phyloP scores from a whole-genome alignment of 2,329 filamentous ascomycete genomes.

The Neobulgaria alba region DNA sequence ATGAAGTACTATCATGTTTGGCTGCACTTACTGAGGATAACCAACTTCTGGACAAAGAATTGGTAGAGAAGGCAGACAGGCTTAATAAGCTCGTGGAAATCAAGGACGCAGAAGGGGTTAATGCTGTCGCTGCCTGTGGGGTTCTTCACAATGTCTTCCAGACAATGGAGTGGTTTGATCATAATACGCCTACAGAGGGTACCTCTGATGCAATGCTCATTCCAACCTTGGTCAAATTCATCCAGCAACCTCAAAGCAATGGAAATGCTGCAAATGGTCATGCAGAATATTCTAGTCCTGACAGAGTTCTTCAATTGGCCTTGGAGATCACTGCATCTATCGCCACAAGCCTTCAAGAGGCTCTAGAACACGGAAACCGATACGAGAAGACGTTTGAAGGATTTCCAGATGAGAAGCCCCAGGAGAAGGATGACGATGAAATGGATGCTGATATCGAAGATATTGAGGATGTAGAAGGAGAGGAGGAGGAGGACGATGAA shows the following conservation, averaged over 20 bases:
- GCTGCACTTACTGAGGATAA: slow-evolving; percentile 55
- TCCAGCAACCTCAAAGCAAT: slow-evolving; percentile 15
- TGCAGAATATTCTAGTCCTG: slow-evolving; percentile 19
- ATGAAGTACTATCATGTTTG: slow-evolving; percentile 45
- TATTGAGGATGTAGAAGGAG: slow-evolving; percentile 32
- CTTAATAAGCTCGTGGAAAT: slow-evolving; percentile 43
- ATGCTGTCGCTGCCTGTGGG: slow-evolving; percentile 49
- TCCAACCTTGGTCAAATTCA: slow-evolving; percentile 32
- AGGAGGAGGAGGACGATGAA: slow-evolving; percentile 34
- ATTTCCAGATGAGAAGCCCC: slow-evolving; percentile 23
- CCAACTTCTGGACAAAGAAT: slow-evolving; percentile 38
- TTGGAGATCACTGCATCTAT: slow-evolving; percentile 58
- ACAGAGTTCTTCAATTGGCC: slow-evolving; percentile 34
- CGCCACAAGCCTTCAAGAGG: slow-evolving; percentile 47
- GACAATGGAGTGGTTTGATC: slow-evolving; percentile 43
- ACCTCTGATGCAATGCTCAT: slow-evolving; percentile 44
- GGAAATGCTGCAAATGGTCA: slow-evolving; percentile 16
- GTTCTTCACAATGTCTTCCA: slow-evolving; percentile 55
- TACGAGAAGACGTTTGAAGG: slow-evolving; percentile 34
- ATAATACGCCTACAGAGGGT: slow-evolving; percentile 38
- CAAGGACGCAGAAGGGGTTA: slow-evolving; percentile 38
- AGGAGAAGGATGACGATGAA: slow-evolving; percentile 27
- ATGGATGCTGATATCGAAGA: too few species aligned
- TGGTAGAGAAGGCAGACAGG: slow-evolving; percentile 40
- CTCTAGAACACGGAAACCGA: slow-evolving; percentile 37